Evolutionary conservation across 2,329 filamentous ascomycete species (phyloP).

Genomic region (Aureobasidium sp.): DNA sequence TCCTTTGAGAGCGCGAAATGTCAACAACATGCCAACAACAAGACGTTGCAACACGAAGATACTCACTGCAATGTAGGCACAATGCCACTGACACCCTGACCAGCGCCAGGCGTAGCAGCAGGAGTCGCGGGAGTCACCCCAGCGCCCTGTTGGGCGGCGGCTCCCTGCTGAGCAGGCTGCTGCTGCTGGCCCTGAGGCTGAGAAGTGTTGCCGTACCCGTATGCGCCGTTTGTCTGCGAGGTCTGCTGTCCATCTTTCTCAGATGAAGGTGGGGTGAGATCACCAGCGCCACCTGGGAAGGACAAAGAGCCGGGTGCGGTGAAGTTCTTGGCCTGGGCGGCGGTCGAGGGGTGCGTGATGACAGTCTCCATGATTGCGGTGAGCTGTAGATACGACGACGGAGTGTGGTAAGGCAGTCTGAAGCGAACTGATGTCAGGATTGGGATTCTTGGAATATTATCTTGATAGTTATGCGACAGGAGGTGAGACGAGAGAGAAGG

Average conservation of each 20-base stretch:
- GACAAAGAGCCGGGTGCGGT: constrained; percentile 87
- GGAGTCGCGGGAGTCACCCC: constrained; percentile 86
- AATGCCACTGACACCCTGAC: constrained; percentile 76
- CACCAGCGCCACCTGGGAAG: constrained; percentile 76
- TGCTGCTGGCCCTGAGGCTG: constrained; percentile 46
- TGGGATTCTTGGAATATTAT: constrained; percentile 12
- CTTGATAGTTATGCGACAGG: constrained; percentile 3
- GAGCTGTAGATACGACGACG: constrained; percentile 24
- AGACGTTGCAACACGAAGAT: constrained; percentile 39
- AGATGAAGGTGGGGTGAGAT: constrained; percentile 72
- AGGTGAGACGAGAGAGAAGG: background rate
- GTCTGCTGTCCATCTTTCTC: constrained; percentile 57
- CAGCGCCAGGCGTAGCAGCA: constrained; percentile 81
- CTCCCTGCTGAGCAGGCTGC: constrained; percentile 13
- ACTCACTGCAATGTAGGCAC: constrained; percentile 96
- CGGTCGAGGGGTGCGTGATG: constrained; percentile 85
- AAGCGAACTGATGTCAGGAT: constrained; percentile 13
- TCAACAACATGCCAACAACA: constrained; percentile 22
- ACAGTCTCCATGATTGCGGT: constrained; percentile 67
- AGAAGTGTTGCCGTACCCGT: constrained; percentile 41
- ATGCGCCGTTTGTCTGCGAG: constrained; percentile 43
- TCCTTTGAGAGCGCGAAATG: constrained; percentile 57
- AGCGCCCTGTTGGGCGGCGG: constrained; percentile 48
- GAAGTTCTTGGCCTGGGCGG: constrained; percentile 91
- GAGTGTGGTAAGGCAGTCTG: constrained; percentile 20